Base-by-base conservation (phyloP, 148 eudicot species). In the Amaranthus hypochondriacus region DNA sequence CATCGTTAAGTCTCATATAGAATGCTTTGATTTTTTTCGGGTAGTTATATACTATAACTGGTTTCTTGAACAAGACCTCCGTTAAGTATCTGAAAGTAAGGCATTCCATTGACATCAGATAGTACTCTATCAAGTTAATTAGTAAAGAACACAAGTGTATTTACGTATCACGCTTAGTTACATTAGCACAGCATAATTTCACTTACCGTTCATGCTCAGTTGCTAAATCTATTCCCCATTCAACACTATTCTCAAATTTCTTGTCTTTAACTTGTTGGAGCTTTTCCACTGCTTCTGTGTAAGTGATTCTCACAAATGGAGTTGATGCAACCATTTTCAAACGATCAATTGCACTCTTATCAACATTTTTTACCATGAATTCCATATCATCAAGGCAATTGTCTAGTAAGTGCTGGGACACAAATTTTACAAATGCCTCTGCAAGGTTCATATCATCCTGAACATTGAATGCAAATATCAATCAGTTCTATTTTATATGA, bases 401-500 rank as follows among this genome's bases (percentile, higher is more conserved):
- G 84, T 95, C 98, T 47, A 95, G 90, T 73, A 95, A 82, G 89
- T 93, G 87, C 75, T 90, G 90, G 74, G 90, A 95, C 77, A 95
- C 75, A 73, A 88, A 95, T 79, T 75, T 92, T 60, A 95, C 93
- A 62, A 85, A 92, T 56, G 90, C 96, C 86, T 95, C 98, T 2
- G 97, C 98, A 77, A 91, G 90, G 69, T 90, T 90, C 98, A 95
- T 95, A 78, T 95, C 97, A 83, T 95, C 97, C 98, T 95, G 61
- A 65, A 77, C 56, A 75, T 57, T 11, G 67, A 10, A 48, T 54
- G 47, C 3, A 56, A 62, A 51, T 10, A 72, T 13, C 15, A 6
- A 11, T 72, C 58, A 67, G 62, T 50, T 46, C 44, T 28, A 63
- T 10, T 4, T 56, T 48, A 18, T 58, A 9, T 48, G 8, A 46